Conservation (phyloP, 495 filamentous ascomycete species). For the Polyplosphaeria fusca region DNA sequence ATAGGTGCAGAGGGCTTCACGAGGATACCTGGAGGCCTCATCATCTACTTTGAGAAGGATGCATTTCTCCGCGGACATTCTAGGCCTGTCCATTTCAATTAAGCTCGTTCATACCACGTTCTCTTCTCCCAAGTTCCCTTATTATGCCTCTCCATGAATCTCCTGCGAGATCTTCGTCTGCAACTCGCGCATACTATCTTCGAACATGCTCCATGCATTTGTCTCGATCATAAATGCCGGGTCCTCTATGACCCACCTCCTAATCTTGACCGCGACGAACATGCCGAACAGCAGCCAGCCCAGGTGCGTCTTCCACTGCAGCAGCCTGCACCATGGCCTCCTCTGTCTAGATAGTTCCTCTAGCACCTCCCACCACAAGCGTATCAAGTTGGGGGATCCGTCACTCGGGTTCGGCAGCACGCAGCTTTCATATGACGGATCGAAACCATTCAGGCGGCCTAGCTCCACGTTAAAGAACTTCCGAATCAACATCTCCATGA, state of each 20-base stretch:
- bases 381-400: background rate
- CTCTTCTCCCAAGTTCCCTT: no score
- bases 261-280: conserved; percentile 5
- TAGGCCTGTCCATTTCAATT: no score
- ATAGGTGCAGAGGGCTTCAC: no score
- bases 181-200: background rate
- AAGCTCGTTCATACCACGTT: no score
- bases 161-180: background rate
- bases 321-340: background rate
- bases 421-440: background rate
- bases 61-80: no score
- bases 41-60: no score
- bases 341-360: background rate
- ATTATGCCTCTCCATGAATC: no score
- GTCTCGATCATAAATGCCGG: background rate
- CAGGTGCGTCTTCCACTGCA: background rate
- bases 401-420: background rate
- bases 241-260: background rate
- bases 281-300: conserved; percentile 3
- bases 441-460: background rate
- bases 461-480: background rate
- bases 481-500: conserved; percentile 1
- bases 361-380: background rate
- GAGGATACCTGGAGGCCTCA: no score
- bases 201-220: background rate